These are phyloP conservation scores for Somion occarium DNA, from an alignment of 1,284 basidiomycete genomes.

Conservation along the genomic window DNA sequence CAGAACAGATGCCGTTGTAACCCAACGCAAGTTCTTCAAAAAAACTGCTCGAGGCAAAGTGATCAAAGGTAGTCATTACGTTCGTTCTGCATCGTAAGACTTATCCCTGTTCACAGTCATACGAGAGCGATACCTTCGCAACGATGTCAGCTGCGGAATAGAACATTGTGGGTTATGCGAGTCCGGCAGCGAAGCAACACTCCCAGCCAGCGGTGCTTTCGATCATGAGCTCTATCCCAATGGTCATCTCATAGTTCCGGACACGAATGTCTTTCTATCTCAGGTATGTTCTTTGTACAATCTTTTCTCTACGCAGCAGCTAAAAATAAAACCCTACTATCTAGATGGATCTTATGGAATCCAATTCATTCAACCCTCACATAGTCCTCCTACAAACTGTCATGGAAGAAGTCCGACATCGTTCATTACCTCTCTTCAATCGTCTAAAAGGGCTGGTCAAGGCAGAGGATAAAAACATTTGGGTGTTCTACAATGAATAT, in stretches of 20 bases:
- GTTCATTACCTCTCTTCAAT: constrained; percentile 91
- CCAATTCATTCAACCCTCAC: constrained; percentile 66
- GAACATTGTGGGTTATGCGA: constrained; percentile 63
- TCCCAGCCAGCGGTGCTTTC: constrained; percentile 40
- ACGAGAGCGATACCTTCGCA: constrained; percentile 91
- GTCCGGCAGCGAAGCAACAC: constrained; percentile 29
- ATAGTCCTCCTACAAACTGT: constrained; percentile 94
- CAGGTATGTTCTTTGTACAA: constrained; percentile 52
- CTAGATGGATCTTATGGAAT: constrained; percentile 91
- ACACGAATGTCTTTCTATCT: constrained; percentile 94
- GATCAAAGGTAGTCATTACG: constrained; percentile 72
- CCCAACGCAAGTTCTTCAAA: constrained; percentile 88
- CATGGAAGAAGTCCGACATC: constrained; percentile 92
- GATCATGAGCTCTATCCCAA: constrained; percentile 49
- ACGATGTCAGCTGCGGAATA: constrained; percentile 92
- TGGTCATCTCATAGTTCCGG: constrained; percentile 86
- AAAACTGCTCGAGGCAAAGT: constrained; percentile 96
- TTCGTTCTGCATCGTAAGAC: constrained; percentile 11
- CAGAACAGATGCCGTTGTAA: constrained; percentile 66
- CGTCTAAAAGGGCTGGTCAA: constrained; percentile 80
- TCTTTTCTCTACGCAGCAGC: neutral
- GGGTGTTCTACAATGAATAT: constrained; percentile 93
- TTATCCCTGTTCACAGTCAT: constrained; percentile 51
- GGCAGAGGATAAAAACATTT: constrained; percentile 77
- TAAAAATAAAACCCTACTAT: neutral